These are phyloP conservation scores for Gaeumannomyces sp. DNA, from an alignment of 2,329 filamentous ascomycete species.

Conservation along the genomic window DNA sequence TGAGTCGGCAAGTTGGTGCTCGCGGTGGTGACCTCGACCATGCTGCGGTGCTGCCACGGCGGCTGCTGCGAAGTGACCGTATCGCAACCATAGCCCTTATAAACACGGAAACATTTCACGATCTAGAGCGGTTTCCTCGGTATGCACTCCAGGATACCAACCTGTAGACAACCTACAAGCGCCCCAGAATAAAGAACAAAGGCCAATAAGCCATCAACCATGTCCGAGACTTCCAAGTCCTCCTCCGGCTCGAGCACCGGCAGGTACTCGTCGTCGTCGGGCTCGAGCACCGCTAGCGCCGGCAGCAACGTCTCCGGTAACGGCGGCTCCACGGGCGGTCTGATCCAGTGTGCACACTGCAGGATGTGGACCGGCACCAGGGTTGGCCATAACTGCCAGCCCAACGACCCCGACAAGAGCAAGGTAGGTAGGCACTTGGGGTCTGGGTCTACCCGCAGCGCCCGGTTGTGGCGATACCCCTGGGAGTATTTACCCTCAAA, in stretches of 20 bases:
- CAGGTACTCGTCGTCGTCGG: neutral
- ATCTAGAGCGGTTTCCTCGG: neutral
- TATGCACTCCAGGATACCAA: neutral
- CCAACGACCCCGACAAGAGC: constrained; percentile 3
- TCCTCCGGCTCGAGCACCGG: neutral
- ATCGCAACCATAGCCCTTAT: neutral
- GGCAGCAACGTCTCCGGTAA: neutral
- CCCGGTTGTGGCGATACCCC: no score
- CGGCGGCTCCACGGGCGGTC: neutral
- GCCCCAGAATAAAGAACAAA: neutral
- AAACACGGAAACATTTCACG: neutral
- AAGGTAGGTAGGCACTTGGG: neutral
- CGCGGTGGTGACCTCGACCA: neutral
- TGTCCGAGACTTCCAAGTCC: neutral
- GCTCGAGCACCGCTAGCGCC: neutral
- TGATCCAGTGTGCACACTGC: neutral
- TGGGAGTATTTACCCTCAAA: no score
- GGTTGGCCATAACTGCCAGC: constrained; percentile 2
- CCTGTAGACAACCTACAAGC: neutral
- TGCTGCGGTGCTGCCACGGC: no score
- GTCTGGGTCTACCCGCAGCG: no score
- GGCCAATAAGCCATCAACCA: neutral
- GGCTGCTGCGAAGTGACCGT: neutral
- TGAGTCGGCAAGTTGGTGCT: no score
- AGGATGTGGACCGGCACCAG: neutral